These are phyloP conservation scores for Saccharomyces uvarum DNA, from an alignment of 1,139 yeast genomes.

Conservation along the genomic window DNA sequence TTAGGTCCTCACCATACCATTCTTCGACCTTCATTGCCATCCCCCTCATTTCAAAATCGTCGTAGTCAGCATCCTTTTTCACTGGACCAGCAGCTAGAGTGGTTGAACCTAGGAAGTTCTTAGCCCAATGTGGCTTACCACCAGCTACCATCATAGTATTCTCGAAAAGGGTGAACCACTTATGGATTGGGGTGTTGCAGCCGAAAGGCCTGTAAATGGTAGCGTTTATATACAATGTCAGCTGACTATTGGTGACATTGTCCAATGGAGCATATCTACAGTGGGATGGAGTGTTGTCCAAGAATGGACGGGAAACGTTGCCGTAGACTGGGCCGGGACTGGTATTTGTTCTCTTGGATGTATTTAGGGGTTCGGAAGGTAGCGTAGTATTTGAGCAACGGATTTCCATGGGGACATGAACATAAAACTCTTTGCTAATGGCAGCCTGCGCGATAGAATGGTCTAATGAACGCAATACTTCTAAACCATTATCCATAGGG, in stretches of 20 bases:
- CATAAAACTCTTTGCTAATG: conserved; percentile 54
- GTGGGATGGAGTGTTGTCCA: conserved; percentile 66
- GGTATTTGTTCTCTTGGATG: conserved; percentile 34
- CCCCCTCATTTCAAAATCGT: conserved; percentile 75
- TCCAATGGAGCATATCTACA: conserved; percentile 47
- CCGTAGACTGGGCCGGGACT: conserved; percentile 80
- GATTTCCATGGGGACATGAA: conserved; percentile 93
- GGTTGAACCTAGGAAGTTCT: conserved; percentile 73
- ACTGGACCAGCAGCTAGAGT: conserved; percentile 31
- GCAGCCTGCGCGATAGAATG: conserved; percentile 58
- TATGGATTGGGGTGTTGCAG: conserved; percentile 60
- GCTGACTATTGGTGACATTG: conserved; percentile 63
- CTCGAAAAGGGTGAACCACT: conserved; percentile 84
- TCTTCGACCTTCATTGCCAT: conserved; percentile 57
- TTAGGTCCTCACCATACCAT: conserved; percentile 76
- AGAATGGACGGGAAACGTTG: conserved; percentile 67
- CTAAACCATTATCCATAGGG: conserved; percentile 71
- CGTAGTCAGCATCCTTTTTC: conserved; percentile 33
- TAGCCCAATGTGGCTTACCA: conserved; percentile 99
- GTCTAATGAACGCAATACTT: conserved; percentile 57
- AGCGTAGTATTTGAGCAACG: conserved; percentile 83
- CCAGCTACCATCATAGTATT: conserved; percentile 64
- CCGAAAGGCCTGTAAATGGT: conserved; percentile 93
- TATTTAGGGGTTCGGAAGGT: conserved; percentile 36
- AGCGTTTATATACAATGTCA: conserved; percentile 83